These are phyloP conservation scores for Sequoia sempervirens DNA, from an alignment of 75 land plant species.

Conservation along the genomic window DNA sequence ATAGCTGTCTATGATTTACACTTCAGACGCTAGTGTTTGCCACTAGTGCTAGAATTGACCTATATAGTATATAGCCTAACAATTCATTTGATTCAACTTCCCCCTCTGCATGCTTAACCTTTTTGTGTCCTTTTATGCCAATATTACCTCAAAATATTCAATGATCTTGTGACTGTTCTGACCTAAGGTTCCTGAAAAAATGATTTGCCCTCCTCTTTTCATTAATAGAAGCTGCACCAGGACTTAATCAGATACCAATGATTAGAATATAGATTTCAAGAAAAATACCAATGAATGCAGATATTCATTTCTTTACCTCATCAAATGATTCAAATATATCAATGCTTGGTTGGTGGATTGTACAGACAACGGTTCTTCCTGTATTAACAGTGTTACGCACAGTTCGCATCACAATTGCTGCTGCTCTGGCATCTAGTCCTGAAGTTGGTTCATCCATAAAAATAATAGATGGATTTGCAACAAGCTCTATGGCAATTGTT, in stretches of 20 bases:
- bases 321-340: slow-evolving; percentile 83
- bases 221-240: slow-evolving; percentile 21
- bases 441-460: slow-evolving; percentile 84
- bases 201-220: slow-evolving; percentile 30
- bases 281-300: background rate
- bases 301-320: slow-evolving; percentile 36
- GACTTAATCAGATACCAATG: background rate
- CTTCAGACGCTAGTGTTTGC: background rate
- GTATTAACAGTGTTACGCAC: slow-evolving; percentile 71
- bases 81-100: background rate
- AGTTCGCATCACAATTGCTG: slow-evolving; percentile 66
- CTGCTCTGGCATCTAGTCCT: slow-evolving; percentile 69
- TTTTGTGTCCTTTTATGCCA: background rate
- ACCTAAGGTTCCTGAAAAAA: slow-evolving; percentile 29
- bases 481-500: slow-evolving; percentile 72
- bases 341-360: slow-evolving; percentile 66
- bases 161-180: slow-evolving; percentile 10
- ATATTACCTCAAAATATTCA: slow-evolving; percentile 27
- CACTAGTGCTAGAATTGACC: background rate
- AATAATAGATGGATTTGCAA: slow-evolving; percentile 68
- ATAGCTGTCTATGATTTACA: background rate
- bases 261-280: background rate
- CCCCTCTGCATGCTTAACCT: background rate
- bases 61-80: background rate
- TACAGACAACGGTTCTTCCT: slow-evolving; percentile 70